These are phyloP conservation scores for Scheffersomyces spartinae DNA, from an alignment of 805 yeast species.

Conservation along the genomic window DNA sequence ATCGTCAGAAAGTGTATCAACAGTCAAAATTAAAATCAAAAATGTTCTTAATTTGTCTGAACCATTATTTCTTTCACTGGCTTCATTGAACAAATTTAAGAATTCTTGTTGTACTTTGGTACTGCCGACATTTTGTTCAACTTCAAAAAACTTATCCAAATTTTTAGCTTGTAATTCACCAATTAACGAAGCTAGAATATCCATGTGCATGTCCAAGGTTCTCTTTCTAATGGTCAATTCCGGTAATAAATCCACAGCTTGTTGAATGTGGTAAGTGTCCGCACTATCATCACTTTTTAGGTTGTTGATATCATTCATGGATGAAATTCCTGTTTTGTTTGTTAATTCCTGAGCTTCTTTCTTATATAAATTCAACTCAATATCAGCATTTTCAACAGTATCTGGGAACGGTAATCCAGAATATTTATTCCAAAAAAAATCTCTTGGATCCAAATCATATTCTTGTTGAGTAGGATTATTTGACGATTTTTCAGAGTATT, in stretches of 20 bases:
- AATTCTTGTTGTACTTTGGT: constrained; percentile 48
- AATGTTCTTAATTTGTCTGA: constrained; percentile 83
- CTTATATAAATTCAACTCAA: constrained; percentile 70
- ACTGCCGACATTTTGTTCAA: constrained; percentile 74
- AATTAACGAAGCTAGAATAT: constrained; percentile 74
- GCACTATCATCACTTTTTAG: constrained; percentile 23
- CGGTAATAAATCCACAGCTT: constrained; percentile 86
- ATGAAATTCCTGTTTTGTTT: constrained; percentile 57
- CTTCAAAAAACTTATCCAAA: constrained; percentile 84
- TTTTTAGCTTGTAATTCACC: constrained; percentile 78
- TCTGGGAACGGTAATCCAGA: constrained; percentile 91
- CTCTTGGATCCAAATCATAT: constrained; percentile 86
- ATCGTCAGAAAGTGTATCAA: constrained; percentile 22
- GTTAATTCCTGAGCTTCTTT: constrained; percentile 83
- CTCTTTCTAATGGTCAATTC: constrained; percentile 81
- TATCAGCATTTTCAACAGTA: constrained; percentile 94
- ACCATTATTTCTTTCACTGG: constrained; percentile 47
- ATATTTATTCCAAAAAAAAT: constrained; percentile 83
- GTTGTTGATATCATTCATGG: constrained; percentile 67
- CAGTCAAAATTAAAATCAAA: constrained; percentile 55
- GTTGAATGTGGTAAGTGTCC: constrained; percentile 62
- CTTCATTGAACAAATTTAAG: constrained; percentile 42
- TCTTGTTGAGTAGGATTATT: constrained; percentile 28
- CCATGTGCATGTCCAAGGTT: constrained; percentile 94
- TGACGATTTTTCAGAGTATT: constrained; percentile 11